Percentiles rank a stretch among this genome's conserved stretches.
Evolutionary conservation across 768 basidiomycete species (phyloP).

Genomic region (Suillus subalutaceus): DNA sequence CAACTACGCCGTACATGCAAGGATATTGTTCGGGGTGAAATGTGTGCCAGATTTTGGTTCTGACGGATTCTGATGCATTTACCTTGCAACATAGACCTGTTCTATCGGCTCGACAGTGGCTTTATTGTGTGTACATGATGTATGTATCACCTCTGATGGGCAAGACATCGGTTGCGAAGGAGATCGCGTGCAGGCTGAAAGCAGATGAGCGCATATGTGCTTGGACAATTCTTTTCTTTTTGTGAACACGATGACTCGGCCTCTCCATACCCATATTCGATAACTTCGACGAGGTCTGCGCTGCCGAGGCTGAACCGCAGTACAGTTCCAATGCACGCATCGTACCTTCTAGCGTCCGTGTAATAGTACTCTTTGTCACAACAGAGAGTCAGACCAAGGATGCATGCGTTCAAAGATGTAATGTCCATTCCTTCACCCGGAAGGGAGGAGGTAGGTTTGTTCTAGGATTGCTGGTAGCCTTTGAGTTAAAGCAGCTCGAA

Average conservation of each 20-base stretch:
- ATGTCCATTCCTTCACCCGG: constrained; percentile 76
- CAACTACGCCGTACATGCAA: constrained; percentile 57
- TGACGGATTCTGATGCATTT: neutral
- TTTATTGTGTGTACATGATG: too few relatives aligned
- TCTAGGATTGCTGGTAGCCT: neutral
- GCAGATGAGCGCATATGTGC: too few relatives aligned
- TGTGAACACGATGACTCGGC: too few relatives aligned
- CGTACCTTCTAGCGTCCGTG: constrained; percentile 53
- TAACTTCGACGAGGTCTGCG: constrained; percentile 42
- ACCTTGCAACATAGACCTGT: neutral
- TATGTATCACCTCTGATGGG: too few relatives aligned
- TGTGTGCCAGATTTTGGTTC: constrained; percentile 19
- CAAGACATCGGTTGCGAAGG: too few relatives aligned
- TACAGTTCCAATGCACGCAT: constrained; percentile 59
- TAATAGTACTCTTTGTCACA: constrained; percentile 60
- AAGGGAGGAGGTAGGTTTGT: constrained; percentile 69
- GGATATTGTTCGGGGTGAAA: constrained; percentile 57
- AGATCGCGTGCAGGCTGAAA: too few relatives aligned
- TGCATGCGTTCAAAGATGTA: constrained; percentile 69
- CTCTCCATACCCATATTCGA: too few relatives aligned
- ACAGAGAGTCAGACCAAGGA: too few relatives aligned
- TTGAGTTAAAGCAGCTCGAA: neutral
- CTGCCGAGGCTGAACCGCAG: constrained; percentile 81
- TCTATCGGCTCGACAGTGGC: too few relatives aligned
- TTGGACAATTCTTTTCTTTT: too few relatives aligned